phyloP scores from a whole-genome alignment of 352 stramenopile genomes.

The Sclerospora graminicola region DNA sequence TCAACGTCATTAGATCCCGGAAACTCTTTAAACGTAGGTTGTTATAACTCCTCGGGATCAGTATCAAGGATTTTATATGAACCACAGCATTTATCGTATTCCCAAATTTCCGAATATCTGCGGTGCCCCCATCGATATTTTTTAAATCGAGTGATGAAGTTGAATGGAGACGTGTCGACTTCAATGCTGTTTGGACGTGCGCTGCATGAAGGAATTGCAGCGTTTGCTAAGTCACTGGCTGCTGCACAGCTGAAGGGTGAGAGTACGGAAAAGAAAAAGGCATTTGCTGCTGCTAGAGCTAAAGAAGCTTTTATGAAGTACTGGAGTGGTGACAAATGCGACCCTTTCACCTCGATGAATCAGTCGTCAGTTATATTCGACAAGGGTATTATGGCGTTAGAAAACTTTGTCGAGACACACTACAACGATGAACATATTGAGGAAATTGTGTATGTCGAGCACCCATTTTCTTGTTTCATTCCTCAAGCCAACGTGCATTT shows the following conservation, averaged over 20 bases:
- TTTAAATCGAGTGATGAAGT: constrained; percentile 50
- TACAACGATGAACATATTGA: constrained; percentile 6
- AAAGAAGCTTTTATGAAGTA: constrained; percentile 18
- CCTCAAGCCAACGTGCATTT: constrained; percentile 40
- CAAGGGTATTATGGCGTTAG: constrained; percentile 26
- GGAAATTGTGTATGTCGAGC: constrained; percentile 48
- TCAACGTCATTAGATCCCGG: not conserved
- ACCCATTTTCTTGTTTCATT: constrained; percentile 45
- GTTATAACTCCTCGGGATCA: not conserved
- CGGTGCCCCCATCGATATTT: constrained; percentile 77
- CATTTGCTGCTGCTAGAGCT: constrained; percentile 8
- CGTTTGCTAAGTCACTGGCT: constrained; percentile 27
- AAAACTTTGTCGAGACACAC: constrained; percentile 35
- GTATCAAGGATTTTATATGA: constrained; percentile 21
- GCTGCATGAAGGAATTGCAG: constrained; percentile 60
- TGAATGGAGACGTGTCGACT: constrained; percentile 32
- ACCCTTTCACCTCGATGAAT: constrained; percentile 28
- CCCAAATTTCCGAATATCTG: constrained; percentile 71
- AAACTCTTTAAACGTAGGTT: not conserved
- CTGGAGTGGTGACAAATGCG: constrained; percentile 22
- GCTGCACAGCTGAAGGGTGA: constrained; percentile 2
- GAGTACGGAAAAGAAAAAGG: constrained; percentile 4
- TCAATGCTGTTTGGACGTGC: constrained; percentile 68
- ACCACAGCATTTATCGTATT: constrained; percentile 64
- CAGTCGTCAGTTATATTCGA: constrained; percentile 28